Evolutionary conservation across 1,139 yeast genomes (phyloP), one percentile per base, ranked within the genome.

Genomic region (Candida glucosophila): DNA sequence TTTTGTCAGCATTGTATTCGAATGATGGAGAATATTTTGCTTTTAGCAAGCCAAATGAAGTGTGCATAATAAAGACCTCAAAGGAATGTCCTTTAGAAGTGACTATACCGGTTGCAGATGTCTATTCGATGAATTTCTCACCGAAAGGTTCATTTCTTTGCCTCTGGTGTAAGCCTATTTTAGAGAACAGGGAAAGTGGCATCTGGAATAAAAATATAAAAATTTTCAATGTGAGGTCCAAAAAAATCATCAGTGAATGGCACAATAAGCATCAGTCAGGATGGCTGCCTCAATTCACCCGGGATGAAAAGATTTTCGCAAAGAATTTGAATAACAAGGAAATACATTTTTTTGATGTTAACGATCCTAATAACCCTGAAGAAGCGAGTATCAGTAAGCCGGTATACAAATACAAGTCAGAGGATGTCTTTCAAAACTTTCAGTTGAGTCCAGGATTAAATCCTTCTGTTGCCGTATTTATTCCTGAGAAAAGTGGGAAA

Each of bases 381-480:
- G 48, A 41, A 15, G 37, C 47, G 31, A 52, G 57, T 40, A 49
- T 63, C 25, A 54, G 52, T 37, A 72, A 70, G 34, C 80, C 86
- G 10, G 61, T 69, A 46, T 68, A 77, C 40, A 72, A 70, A 39
- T 69, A 78, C 37, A 71, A 73, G 38, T 60, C 74, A 22, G 81
- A 79, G 28, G 77, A 76, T 34, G 65, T 73, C 41, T 72, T 73
- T 55, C 56, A 70, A 60, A 41, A 67, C 55, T 67, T 69, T 65
- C 49, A 55, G 33, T 58, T 88, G 23, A 77, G 94, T 17, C 96
- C 95, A 2, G 96, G 97, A 24, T 76, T 74, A 45, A 83, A 82
- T 49, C 92, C 95, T 29, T 73, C 93, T n/a, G 72, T 90, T 38
- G 95, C 96, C 14, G 76, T 90, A 17, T 92, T 90, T 48, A 72